Evolutionary conservation across 768 basidiomycete species (phyloP), one percentile per base, ranked within the genome.

Genomic region (Candolleomyces efflorescens): DNA sequence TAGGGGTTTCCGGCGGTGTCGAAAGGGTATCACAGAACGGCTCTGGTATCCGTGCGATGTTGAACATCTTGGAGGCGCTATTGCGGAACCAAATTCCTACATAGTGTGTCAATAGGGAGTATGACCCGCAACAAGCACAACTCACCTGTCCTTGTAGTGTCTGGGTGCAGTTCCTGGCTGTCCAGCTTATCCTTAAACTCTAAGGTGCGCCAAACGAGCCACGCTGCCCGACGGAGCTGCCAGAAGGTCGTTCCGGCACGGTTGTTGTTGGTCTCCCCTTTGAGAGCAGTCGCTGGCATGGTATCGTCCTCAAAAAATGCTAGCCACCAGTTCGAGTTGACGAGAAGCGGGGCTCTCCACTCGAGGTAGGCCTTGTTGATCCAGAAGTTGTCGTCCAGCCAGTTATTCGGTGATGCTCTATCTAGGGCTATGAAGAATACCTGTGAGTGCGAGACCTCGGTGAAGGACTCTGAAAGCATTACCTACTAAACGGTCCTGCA

Each of bases 321-420:
- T 22, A 97, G 76, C 95, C 95, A 98, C 94, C 94, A 98, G 67
- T 97, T 98, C 3, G 94, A 95, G 69, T 98, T 89, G 62, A 98
- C 73, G 55, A 90, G 77, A 11, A 98, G 75, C 0, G 95, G 94
- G 0, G 83, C 82, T 32, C 95, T 82, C 86, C 87, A 92, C 71
- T 91, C 88, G 50, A 90, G 85, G 69, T 98, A 98, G 1, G 92
- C 85, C 64, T 89, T 88, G 64, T 88, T 84, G 58, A 84, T 73
- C 96, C 95, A 98, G 63, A 96, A 87, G 56, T 90, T 93, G 68
- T 98, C 94, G 62, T 95, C 84, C 11, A 98, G 81, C 95, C 95
- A 98, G 68, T 96, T 97, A 69, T 87, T 77, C 0, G 93, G 92
- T 6, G 94, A 94, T 1, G 77, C 73, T 62, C 79, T 84, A 73